phyloP scores from a whole-genome alignment of 1,284 basidiomycete genomes.

The Cutaneotrichosporon spelunceum region DNA sequence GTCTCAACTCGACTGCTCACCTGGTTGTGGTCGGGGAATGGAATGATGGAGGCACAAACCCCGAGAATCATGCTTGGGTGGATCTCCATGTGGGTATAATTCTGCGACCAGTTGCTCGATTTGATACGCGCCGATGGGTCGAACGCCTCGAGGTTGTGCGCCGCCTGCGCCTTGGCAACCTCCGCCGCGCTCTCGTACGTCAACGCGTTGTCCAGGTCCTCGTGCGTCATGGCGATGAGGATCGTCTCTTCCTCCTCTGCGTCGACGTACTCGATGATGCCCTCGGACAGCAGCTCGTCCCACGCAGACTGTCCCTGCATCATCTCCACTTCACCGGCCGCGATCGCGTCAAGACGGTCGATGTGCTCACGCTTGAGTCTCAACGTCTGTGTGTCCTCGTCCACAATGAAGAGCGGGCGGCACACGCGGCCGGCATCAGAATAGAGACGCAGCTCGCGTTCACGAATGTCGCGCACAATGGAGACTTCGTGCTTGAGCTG shows the following conservation, averaged over 20 bases:
- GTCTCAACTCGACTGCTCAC: slow-evolving; percentile 62
- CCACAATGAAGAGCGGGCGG: slow-evolving; percentile 94
- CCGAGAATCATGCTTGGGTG: slow-evolving; percentile 99
- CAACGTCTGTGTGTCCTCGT: slow-evolving; percentile 72
- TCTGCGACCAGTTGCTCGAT: slow-evolving; percentile 72
- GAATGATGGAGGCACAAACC: slow-evolving; percentile 97
- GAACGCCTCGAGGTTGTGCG: slow-evolving; percentile 57
- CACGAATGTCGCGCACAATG: slow-evolving; percentile 94
- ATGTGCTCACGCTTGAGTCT: slow-evolving; percentile 81
- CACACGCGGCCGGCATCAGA: slow-evolving; percentile 96
- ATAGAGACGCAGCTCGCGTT: slow-evolving; percentile 88
- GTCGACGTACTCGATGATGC: slow-evolving; percentile 91
- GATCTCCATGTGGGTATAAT: slow-evolving; percentile 99
- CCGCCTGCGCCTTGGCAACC: slow-evolving; percentile 53
- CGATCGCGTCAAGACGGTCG: slow-evolving; percentile 51
- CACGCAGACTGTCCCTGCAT: slow-evolving; percentile 64
- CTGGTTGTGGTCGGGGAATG: slow-evolving; percentile 95
- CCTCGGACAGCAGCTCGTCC: slow-evolving; percentile 79
- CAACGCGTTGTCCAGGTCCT: slow-evolving; percentile 80
- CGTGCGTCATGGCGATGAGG: slow-evolving; percentile 98
- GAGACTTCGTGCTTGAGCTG: slow-evolving; percentile 96
- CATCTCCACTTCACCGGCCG: slow-evolving; percentile 57
- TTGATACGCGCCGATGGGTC: slow-evolving; percentile 87
- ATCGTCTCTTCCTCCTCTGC: slow-evolving; percentile 99
- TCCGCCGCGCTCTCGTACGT: slow-evolving; percentile 33